phyloP scores from a whole-genome alignment of 2,329 filamentous ascomycete species.

The Neurospora sp. region DNA sequence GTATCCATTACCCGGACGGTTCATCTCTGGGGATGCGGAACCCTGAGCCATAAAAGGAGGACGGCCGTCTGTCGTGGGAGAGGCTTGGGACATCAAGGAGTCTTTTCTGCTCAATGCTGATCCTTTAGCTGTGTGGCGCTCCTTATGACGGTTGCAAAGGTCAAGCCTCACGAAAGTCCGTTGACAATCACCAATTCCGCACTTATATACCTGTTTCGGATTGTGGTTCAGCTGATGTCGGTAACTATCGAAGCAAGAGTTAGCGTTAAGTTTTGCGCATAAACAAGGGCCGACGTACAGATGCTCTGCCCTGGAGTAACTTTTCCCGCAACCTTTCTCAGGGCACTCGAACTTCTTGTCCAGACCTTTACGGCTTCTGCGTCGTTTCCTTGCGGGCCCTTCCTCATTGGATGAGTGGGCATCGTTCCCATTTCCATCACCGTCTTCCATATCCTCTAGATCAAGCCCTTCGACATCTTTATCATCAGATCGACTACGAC shows the following conservation, averaged over 20 bases:
- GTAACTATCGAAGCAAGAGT: conserved; percentile 40
- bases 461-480: conserved; percentile 30
- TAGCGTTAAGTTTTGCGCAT: background rate
- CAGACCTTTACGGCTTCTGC: conserved; percentile 65
- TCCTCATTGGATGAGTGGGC: conserved; percentile 44
- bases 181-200: conserved; percentile 83
- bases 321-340: conserved; percentile 83
- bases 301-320: conserved; percentile 92
- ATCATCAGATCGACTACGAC: conserved; percentile 32
- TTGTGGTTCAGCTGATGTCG: conserved; percentile 93
- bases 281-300: conserved; percentile 47
- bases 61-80: conserved; percentile 31
- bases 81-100: conserved; percentile 46
- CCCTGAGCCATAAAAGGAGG: conserved; percentile 30
- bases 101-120: conserved; percentile 70
- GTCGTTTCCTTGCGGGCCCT: conserved; percentile 48
- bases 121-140: conserved; percentile 70
- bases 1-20: conserved; percentile 33
- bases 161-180: conserved; percentile 91
- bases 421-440: conserved; percentile 30
- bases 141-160: conserved; percentile 75
- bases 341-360: conserved; percentile 81
- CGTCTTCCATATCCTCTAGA: conserved; percentile 29
- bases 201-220: conserved; percentile 89
- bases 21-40: conserved; percentile 39